Base-by-base conservation (phyloP, 2,329 filamentous ascomycete genomes). In the Cadophora luteo-olivacea region DNA sequence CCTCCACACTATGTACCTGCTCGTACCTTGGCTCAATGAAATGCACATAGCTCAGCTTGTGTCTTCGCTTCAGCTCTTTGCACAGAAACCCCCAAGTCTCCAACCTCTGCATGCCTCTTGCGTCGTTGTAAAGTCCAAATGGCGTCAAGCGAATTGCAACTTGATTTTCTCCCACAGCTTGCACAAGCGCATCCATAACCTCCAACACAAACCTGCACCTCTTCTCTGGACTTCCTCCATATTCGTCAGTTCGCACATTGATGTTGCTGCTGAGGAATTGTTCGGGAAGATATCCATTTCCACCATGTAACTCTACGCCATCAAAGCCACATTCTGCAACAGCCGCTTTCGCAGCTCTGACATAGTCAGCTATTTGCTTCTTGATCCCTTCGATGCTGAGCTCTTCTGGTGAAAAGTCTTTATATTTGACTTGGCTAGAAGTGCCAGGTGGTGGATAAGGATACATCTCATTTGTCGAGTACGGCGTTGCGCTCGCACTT, bases 121-220 rank as follows among this genome's bases (percentile, higher is more conserved):
- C 79, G 68, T 86, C 83, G 66, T 87, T 86, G 73, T 84, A 87
- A 2, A 85, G 72, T 2, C 84, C 83, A 69, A 84, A 91, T 0
- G 89, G 90, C 2, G 82, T 86, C 4, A 92, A 78, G 1, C 89
- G 84, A 33, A 91, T 83, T 0, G 84, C 87, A 1, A 84, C 80
- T 14, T 82, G 80, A 1, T 88, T 83, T 0, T 84, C 75, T 1
- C 88, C 88, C 7, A 86, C 77, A 0, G 85, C 83, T 0, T 80
- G 77, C 0, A 79, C 77, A 5, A 86, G 81, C 0, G 84, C 85
- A 52, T 84, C 80, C 1, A 85, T 81, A 16, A 86, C 81, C 70
- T 89, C 86, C 16, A 88, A 69, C 0, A 80, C 81, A 70, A 89
- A 86, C 25, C 83, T 76, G 67, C 81, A 76, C 68, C 87, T 72